Evolutionary conservation across 768 basidiomycete genomes (phyloP), one percentile per base, ranked within the genome.

Genomic region (Lactifluus hygrophoroides): DNA sequence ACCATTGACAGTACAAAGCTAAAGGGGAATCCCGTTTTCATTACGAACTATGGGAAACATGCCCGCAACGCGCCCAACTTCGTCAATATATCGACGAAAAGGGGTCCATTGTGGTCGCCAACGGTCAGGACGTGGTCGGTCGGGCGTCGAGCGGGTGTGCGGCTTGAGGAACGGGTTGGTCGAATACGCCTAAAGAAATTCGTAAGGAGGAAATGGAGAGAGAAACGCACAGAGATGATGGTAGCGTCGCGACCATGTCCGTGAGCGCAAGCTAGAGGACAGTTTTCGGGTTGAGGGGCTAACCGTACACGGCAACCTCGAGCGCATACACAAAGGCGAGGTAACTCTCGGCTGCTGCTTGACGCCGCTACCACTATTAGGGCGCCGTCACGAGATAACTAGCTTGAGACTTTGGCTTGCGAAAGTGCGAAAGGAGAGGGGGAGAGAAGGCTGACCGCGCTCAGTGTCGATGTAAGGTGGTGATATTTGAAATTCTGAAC

Each of bases 231-330:
- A 67, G 80, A 80, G 62, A 81, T 78, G 57, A 94, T 78, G 65
- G 94, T 92, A 25, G 78, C 76, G 68, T 95, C 93, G 38, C 82
- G 23, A 92, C 81, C 14, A 87, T 77, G 67, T 95, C 93, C 7
- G 88, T 83, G 62, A 94, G 72, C 8, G 88, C 84, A 50, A 94
- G 71, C 0, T 85, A 85, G 53, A 94, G 68, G 57, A 95, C 79
- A 65, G 94, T 91, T 75, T 93, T 94, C 66, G 93, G 78, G 67
- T 87, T 90, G 60, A 90, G 74, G 11, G 92, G 90, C 11, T 92
- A 95, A 38, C 92, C 93, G 70, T 94, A 94, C 38, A 92, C 89
- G 2, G 90, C 91, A 50, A 90, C 86, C 65, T 95, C 93, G 78
- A 94, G 86, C 19, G 86, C 80, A 69, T 90, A 92, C 23, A 95